Percentiles rank a stretch among this genome's conserved stretches.
Conservation (phyloP, 2,329 filamentous ascomycete species). For the Drechslerella dactyloides region DNA sequence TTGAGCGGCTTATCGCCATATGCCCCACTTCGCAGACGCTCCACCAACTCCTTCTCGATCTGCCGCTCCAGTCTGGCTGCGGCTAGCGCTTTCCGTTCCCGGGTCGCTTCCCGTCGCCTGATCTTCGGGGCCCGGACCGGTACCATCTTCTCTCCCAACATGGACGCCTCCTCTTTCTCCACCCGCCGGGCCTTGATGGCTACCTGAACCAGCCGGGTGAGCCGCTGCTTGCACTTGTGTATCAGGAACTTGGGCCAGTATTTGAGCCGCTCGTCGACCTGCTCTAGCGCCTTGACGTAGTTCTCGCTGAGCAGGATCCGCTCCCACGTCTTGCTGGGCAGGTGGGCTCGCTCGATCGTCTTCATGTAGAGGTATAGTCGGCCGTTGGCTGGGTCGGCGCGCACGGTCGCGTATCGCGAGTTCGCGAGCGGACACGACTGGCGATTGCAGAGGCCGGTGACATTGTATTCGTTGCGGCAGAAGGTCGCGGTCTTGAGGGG, state of each 20-base stretch:
- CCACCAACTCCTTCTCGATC: slow-evolving; percentile 93
- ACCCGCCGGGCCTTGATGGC: slow-evolving; percentile 73
- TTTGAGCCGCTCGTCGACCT: slow-evolving; percentile 82
- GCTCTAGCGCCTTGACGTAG: slow-evolving; percentile 85
- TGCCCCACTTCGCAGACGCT: slow-evolving; percentile 85
- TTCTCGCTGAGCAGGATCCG: slow-evolving; percentile 86
- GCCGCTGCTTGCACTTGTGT: slow-evolving; percentile 94
- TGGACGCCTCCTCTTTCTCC: slow-evolving; percentile 80
- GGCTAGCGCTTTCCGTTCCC: slow-evolving; percentile 77
- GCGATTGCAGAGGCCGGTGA: slow-evolving; percentile 80
- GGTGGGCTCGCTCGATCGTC: slow-evolving; percentile 84
- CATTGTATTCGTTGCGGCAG: slow-evolving; percentile 93
- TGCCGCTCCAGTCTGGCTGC: slow-evolving; percentile 93
- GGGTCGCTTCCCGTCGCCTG: slow-evolving; percentile 73
- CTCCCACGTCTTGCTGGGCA: slow-evolving; percentile 93
- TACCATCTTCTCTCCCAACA: slow-evolving; percentile 85
- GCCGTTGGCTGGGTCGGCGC: slow-evolving; percentile 70
- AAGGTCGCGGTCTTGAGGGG: slow-evolving; percentile 70
- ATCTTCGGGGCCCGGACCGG: slow-evolving; percentile 92
- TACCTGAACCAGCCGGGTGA: slow-evolving; percentile 91
- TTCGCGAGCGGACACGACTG: slow-evolving; percentile 92
- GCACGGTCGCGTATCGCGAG: slow-evolving; percentile 88
- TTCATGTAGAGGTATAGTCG: slow-evolving; percentile 96
- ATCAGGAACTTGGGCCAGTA: slow-evolving; percentile 95
- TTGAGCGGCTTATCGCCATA: slow-evolving; percentile 96